Conservation (phyloP, 805 yeast species). For the Candida coquimbonensis region DNA sequence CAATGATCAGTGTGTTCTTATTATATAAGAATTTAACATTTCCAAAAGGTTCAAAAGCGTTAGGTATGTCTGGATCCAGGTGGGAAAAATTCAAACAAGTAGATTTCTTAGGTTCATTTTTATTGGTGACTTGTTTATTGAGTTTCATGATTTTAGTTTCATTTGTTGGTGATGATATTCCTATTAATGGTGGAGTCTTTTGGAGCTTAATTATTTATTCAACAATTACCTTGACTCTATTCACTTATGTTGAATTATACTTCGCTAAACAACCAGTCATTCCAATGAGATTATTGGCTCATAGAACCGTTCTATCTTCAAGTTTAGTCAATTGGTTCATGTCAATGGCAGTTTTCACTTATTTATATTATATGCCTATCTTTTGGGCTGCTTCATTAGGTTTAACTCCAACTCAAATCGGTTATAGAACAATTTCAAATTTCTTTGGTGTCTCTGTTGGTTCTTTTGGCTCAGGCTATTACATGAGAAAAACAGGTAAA, state of each 20-base stretch:
- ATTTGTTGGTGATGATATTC: slow-evolving; percentile 50
- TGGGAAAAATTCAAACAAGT: slow-evolving; percentile 46
- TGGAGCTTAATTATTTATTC: slow-evolving; percentile 29
- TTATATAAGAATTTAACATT: slow-evolving; percentile 31
- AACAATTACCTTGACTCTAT: slow-evolving; percentile 27
- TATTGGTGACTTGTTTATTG: slow-evolving; percentile 52
- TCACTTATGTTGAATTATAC: slow-evolving; percentile 37
- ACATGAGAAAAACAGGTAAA: slow-evolving; percentile 62
- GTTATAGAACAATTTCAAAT: slow-evolving; percentile 48
- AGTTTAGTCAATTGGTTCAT: slow-evolving; percentile 60
- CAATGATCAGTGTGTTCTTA: slow-evolving; percentile 34
- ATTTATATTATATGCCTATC: slow-evolving; percentile 65
- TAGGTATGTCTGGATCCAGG: slow-evolving; percentile 38
- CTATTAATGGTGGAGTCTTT: slow-evolving; percentile 40
- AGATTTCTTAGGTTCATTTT: slow-evolving; percentile 59
- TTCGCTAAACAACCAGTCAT: slow-evolving; percentile 51
- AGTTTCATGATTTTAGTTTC: slow-evolving; percentile 60
- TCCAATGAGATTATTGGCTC: slow-evolving; percentile 47
- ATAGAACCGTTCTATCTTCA: slow-evolving; percentile 56
- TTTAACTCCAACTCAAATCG: slow-evolving; percentile 48
- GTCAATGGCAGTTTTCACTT: slow-evolving; percentile 61
- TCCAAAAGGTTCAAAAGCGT: slow-evolving; percentile 47
- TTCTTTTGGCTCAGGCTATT: slow-evolving; percentile 57
- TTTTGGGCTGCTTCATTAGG: slow-evolving; percentile 50
- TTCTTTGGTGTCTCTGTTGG: slow-evolving; percentile 64